Percentiles rank a stretch among this genome's conserved stretches.
Conservation (phyloP, 257 asterid species). For the Verbena officinalis region DNA sequence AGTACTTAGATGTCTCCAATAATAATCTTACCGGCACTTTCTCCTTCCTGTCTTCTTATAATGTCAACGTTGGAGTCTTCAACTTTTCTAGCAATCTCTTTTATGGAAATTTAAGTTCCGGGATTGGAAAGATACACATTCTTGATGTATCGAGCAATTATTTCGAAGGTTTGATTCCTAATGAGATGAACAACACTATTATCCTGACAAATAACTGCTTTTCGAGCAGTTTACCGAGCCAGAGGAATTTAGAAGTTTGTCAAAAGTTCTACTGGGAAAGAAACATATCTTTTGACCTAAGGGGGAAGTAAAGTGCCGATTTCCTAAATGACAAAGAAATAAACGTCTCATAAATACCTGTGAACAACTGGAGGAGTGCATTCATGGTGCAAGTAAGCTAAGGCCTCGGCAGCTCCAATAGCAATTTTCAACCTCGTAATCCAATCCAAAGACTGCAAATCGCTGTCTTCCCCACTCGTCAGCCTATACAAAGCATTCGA, state of each 20-base stretch:
- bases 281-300: constrained; percentile 24
- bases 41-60: constrained; percentile 32
- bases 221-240: constrained; percentile 22
- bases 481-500: constrained; percentile 48
- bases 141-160: constrained; percentile 66
- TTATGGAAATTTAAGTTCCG: constrained; percentile 50
- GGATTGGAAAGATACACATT: constrained; percentile 11
- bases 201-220: constrained; percentile 51
- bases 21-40: constrained; percentile 57
- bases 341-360: constrained; percentile 41
- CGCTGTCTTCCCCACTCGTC: constrained; percentile 36
- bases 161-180: constrained; percentile 51
- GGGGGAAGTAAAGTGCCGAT: too few species aligned
- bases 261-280: constrained; percentile 41
- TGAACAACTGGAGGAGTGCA: constrained; percentile 75
- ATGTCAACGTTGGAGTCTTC: constrained; percentile 35
- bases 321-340: not conserved
- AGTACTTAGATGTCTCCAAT: constrained; percentile 52
- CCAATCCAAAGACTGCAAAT: constrained; percentile 75
- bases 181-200: not conserved
- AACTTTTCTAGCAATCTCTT: constrained; percentile 66
- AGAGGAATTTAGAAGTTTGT: constrained; percentile 47
- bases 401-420: constrained; percentile 73
- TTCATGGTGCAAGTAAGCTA: constrained; percentile 69
- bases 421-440: constrained; percentile 80